Base-by-base conservation (phyloP, 176 grass and related monocot genomes). In the Oropetium thomaeum region DNA sequence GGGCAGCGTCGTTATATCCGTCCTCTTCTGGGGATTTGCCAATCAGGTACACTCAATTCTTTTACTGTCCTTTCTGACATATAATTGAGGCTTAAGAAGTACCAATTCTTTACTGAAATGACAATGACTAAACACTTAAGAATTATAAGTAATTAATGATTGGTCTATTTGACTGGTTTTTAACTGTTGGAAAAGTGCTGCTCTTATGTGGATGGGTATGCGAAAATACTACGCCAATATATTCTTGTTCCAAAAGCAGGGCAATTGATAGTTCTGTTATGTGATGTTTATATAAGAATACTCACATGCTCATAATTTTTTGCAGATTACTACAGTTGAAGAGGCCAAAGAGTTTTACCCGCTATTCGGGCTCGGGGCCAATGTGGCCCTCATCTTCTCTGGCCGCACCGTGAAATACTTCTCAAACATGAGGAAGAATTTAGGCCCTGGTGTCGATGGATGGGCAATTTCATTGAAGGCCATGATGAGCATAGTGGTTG, bases 331-430 rank as follows among this genome's bases (percentile, higher is more conserved):
- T 49, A 99, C 96, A 3, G 91, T 99, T 38, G 96, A 90, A 82
- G 96, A 99, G 78, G 96, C 96, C 25, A 99, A 99, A 73, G 91
- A 99, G 88, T 99, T 99, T 44, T 99, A 99, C 74, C 96, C 96
- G 3, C 65, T 98, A 16, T 98, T 98, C 13, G 96, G 96, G 30
- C 91, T 98, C 13, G 91, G 96, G 2, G 96, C 96, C 53, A 98
- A 98, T 42, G 78, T 98, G 60, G 96, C 96, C 8, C 89, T 98
- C 62, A 98, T 98, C 80, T 98, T 98, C 80, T 98, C 96, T 0
- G 96, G 96, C 3, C 89, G 96, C 65, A 98, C 91, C 1, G 91
- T 98, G 33, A 98, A 98, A 66, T 98, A 95, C 53, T 98, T 98
- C 76, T 98, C 91, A 67, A 94, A 98, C 74, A 73, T 95, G 75